Percentiles rank a stretch among this genome's conserved stretches.
Conservation (phyloP, 2,329 filamentous ascomycete species). For the Paecilomyces dactylethromorphus region DNA sequence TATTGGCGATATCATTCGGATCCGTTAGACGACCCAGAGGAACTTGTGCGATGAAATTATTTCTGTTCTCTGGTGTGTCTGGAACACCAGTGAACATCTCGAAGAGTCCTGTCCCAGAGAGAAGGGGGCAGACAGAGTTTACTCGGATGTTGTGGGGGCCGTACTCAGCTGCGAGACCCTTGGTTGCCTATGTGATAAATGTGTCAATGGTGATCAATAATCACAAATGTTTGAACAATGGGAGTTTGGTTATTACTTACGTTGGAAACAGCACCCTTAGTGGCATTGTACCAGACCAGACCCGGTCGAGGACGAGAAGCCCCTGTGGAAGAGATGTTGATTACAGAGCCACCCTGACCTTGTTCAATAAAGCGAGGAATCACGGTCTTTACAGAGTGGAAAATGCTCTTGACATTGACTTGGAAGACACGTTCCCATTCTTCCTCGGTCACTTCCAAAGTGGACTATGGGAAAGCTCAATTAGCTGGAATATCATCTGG, state of each 20-base stretch:
- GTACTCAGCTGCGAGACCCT: conserved; percentile 62
- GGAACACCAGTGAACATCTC: conserved; percentile 36
- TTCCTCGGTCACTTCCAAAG: conserved; percentile 29
- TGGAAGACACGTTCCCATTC: conserved; percentile 35
- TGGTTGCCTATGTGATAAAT: conserved; percentile 40
- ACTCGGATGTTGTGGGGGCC: conserved; percentile 62
- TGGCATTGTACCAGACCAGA: conserved; percentile 37
- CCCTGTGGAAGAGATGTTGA: conserved; percentile 35
- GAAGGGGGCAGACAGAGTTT: conserved; percentile 62
- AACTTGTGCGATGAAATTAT: conserved; percentile 38
- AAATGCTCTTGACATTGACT: conserved; percentile 37
- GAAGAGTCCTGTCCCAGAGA: conserved; percentile 60
- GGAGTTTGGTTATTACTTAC: conserved; percentile 6
- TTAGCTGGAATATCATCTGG: background rate
- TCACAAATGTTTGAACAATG: background rate
- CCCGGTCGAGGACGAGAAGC: conserved; percentile 31
- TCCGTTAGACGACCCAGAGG: conserved; percentile 38
- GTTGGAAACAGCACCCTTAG: conserved; percentile 34
- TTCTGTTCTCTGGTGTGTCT: conserved; percentile 39
- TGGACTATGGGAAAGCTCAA: conserved; percentile 16
- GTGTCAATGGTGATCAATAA: background rate
- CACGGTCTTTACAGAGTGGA: conserved; percentile 23
- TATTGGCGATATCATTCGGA: conserved; percentile 60
- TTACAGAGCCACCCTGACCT: conserved; percentile 27
- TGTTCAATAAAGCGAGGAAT: conserved; percentile 30